Percentiles rank a stretch among this genome's conserved stretches.
Conservation (phyloP, 2,329 filamentous ascomycete genomes). For the Talaromyces amestolkiae region DNA sequence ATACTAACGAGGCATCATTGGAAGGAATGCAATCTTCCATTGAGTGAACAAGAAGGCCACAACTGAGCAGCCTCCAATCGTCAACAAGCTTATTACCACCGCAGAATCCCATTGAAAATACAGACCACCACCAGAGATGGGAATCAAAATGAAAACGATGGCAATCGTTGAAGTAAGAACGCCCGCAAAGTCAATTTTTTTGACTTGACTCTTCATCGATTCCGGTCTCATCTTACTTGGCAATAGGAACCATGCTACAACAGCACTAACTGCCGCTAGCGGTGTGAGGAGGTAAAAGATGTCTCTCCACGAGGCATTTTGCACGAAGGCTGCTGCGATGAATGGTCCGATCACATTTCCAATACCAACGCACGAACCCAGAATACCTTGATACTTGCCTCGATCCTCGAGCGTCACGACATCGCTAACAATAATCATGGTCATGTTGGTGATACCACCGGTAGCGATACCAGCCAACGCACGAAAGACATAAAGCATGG, state of each 20-base stretch:
- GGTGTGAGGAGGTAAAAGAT: conserved; percentile 55
- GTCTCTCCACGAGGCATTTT: conserved; percentile 45
- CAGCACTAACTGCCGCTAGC: conserved; percentile 47
- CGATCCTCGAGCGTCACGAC: conserved; percentile 58
- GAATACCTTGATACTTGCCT: conserved; percentile 54
- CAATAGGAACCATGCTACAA: conserved; percentile 51
- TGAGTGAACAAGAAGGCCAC: conserved; percentile 55
- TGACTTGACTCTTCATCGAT: conserved; percentile 48
- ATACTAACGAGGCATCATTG: conserved; percentile 55
- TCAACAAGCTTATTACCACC: conserved; percentile 60
- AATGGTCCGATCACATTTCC: conserved; percentile 51
- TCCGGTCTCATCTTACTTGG: conserved; percentile 52
- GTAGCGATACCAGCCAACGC: conserved; percentile 61
- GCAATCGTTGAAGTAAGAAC: conserved; percentile 55
- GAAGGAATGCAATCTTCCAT: conserved; percentile 55
- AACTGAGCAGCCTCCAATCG: conserved; percentile 48
- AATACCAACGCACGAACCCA: conserved; percentile 45
- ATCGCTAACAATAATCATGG: conserved; percentile 63
- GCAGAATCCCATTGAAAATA: conserved; percentile 58
- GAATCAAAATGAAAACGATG: conserved; percentile 61
- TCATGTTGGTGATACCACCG: conserved; percentile 59
- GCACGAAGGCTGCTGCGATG: conserved; percentile 47
- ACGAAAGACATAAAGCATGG: conserved; percentile 62
- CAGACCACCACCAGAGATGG: conserved; percentile 60
- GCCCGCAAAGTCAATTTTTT: conserved; percentile 60